phyloP scores from a whole-genome alignment of 2,329 filamentous ascomycete genomes.

The Lecanicillium sp. region DNA sequence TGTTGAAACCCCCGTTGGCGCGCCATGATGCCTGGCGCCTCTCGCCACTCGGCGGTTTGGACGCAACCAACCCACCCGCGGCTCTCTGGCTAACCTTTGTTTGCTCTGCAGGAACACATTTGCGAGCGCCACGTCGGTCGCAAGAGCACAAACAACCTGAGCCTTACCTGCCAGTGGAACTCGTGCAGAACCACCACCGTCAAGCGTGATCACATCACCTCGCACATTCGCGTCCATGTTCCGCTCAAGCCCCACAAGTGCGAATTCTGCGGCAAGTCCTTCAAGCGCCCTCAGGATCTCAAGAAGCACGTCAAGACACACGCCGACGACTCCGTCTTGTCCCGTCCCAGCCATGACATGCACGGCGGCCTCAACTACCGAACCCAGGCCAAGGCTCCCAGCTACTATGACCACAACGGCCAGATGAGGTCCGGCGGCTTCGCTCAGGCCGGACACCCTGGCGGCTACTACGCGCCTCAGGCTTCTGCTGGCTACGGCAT shows the following conservation, averaged over 20 bases:
- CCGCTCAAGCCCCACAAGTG: conserved; percentile 98
- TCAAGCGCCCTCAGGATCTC: conserved; percentile 96
- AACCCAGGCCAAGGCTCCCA: conserved; percentile 44
- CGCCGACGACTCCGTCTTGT: conserved; percentile 81
- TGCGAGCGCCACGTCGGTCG: conserved; percentile 97
- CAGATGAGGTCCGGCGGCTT: conserved; percentile 55
- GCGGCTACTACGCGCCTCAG: conserved; percentile 51
- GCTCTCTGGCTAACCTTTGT: no score
- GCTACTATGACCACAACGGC: conserved; percentile 58
- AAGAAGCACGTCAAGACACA: conserved; percentile 99
- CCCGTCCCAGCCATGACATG: conserved; percentile 43
- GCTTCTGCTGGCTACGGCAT: conserved; percentile 58
- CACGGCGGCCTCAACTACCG: conserved; percentile 49
- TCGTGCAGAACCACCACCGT: conserved; percentile 93
- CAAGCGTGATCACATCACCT: conserved; percentile 98
- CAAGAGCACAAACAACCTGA: conserved; percentile 98
- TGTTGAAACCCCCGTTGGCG: neutral
- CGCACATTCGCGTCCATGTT: conserved; percentile 97
- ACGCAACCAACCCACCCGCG: no score
- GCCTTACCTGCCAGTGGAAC: conserved; percentile 95
- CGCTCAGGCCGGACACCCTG: conserved; percentile 43
- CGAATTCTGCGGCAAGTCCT: conserved; percentile 96
- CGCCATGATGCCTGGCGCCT: no score
- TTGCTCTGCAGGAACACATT: conserved; percentile 71
- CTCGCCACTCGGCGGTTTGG: no score